phyloP scores from a whole-genome alignment of 805 yeast genomes.

The Yamadazyma insecticola region DNA sequence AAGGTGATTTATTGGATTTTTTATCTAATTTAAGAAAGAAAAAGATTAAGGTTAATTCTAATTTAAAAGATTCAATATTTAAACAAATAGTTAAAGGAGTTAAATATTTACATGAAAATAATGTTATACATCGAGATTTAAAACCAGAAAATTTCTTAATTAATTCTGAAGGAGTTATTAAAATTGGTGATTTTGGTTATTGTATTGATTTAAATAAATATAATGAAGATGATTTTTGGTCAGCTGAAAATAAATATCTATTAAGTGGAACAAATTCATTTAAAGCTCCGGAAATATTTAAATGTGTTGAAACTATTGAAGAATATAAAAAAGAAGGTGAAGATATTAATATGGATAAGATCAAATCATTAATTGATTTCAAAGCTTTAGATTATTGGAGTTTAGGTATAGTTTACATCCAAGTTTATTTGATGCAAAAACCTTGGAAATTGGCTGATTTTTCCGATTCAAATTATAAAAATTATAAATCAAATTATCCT shows the following conservation, averaged over 20 bases:
- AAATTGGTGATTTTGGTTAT: conserved; percentile 50
- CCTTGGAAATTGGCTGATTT: conserved; percentile 46
- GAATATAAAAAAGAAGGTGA: conserved; percentile 8
- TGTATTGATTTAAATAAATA: conserved; percentile 30
- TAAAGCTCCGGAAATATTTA: conserved; percentile 50
- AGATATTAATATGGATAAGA: conserved; percentile 3
- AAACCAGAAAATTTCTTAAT: conserved; percentile 53
- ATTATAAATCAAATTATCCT: conserved; percentile 26
- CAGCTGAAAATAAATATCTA: conserved; percentile 8
- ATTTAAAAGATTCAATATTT: conserved; percentile 43
- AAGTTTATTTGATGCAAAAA: conserved; percentile 36
- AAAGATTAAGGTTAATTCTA: conserved; percentile 23
- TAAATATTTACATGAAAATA: conserved; percentile 36
- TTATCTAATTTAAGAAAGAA: conserved; percentile 35
- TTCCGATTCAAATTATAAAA: conserved; percentile 16
- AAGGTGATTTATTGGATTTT: conserved; percentile 46
- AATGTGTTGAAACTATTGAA: conserved; percentile 19
- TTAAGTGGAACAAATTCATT: conserved; percentile 49
- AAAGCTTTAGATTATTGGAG: conserved; percentile 44
- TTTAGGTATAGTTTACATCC: conserved; percentile 46
- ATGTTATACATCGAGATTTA: conserved; percentile 47
- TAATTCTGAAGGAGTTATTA: conserved; percentile 40
- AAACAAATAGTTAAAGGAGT: conserved; percentile 44
- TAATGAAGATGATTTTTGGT: conserved; percentile 14
- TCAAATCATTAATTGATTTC: conserved; percentile 9